Conservation (phyloP, 2,329 filamentous ascomycete genomes). For the Cylindrodendrum hubeiense region DNA sequence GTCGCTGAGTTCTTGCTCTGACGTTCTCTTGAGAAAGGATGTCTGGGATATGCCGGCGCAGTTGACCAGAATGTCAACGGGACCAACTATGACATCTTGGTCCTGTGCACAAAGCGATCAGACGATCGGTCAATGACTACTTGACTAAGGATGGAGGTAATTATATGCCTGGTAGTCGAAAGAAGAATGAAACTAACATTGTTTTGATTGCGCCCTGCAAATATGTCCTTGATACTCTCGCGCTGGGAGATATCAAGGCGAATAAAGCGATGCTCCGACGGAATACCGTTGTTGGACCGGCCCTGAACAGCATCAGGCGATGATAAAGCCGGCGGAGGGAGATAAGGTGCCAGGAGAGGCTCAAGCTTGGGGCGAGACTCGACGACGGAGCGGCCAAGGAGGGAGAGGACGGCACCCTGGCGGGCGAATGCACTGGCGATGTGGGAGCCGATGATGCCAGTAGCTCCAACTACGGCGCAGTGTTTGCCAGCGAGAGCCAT, state of each 20-base stretch:
- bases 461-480: slow-evolving; percentile 76
- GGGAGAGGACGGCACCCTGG: slow-evolving; percentile 70
- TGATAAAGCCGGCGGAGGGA: slow-evolving; percentile 18
- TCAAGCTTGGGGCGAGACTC: slow-evolving; percentile 58
- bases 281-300: slow-evolving; percentile 25
- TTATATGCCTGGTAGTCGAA: neutral
- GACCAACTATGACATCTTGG: slow-evolving; percentile 43
- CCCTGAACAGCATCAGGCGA: neutral
- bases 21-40: slow-evolving; percentile 70
- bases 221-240: slow-evolving; percentile 47
- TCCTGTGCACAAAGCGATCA: slow-evolving; percentile 9
- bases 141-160: neutral
- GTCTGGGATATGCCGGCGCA: slow-evolving; percentile 80
- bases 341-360: slow-evolving; percentile 45
- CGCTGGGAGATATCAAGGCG: slow-evolving; percentile 48
- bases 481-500: slow-evolving; percentile 59
- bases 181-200: slow-evolving; percentile 23
- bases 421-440: slow-evolving; percentile 75
- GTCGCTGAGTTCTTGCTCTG: slow-evolving; percentile 62
- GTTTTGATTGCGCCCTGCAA: slow-evolving; percentile 33
- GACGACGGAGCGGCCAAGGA: slow-evolving; percentile 69
- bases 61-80: slow-evolving; percentile 77
- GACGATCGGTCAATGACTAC: neutral
- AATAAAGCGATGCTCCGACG: slow-evolving; percentile 49
- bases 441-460: slow-evolving; percentile 76